Evolutionary conservation across 2,329 filamentous ascomycete species (phyloP).

Genomic region (Trichoderma sp.): DNA sequence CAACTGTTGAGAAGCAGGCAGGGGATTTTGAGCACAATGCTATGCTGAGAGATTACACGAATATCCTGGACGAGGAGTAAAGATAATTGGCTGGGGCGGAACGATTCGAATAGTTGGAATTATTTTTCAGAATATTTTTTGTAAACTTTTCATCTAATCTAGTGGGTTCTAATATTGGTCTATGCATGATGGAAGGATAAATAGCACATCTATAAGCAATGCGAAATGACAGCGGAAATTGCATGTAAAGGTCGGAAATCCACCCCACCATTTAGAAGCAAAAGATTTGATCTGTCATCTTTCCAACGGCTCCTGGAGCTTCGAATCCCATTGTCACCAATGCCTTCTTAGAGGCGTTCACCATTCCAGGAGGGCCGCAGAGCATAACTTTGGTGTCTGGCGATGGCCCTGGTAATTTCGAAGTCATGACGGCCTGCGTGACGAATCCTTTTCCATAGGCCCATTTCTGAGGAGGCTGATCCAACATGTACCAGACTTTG

Average conservation of each 20-base stretch:
- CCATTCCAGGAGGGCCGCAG: slow-evolving; percentile 63
- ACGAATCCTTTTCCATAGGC: slow-evolving; percentile 51
- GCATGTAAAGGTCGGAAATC: no score
- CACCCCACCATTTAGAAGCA: slow-evolving; percentile 43
- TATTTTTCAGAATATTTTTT: not conserved
- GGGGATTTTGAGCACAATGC: slow-evolving; percentile 34
- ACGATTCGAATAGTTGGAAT: not conserved
- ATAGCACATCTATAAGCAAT: not conserved
- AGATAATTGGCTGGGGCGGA: not conserved
- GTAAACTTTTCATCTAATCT: not conserved
- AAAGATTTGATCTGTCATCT: slow-evolving; percentile 58
- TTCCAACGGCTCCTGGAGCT: slow-evolving; percentile 49
- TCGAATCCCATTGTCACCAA: slow-evolving; percentile 52
- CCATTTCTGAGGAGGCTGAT: slow-evolving; percentile 50
- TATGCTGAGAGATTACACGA: slow-evolving; percentile 33
- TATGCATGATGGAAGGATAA: not conserved
- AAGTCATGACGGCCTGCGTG: slow-evolving; percentile 50
- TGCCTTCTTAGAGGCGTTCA: slow-evolving; percentile 56
- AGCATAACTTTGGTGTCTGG: slow-evolving; percentile 55
- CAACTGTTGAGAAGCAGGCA: slow-evolving; percentile 36
- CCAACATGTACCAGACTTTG: slow-evolving; percentile 56
- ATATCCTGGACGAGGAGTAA: not conserved
- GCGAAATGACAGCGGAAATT: not conserved
- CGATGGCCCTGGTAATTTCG: slow-evolving; percentile 48
- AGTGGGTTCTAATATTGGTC: not conserved